Base-by-base conservation (phyloP, 208 protist species). In the Leishmania martiniquensis region DNA sequence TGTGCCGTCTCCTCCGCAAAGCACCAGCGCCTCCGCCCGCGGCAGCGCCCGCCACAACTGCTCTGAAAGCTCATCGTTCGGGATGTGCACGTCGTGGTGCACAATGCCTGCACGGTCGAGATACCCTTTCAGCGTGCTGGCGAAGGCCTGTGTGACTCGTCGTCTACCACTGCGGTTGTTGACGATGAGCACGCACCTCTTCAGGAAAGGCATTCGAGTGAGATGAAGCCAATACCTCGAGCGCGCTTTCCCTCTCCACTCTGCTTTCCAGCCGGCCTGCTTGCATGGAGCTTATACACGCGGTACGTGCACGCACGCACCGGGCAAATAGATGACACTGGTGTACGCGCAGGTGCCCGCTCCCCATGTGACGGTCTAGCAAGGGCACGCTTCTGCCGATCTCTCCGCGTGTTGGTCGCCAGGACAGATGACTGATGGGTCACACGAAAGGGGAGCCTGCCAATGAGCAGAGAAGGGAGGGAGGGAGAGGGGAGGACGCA, bases 1-100 rank as follows among this genome's bases (percentile, higher is more conserved):
- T 9, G 93, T 97, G 37, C 93, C 93, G 72, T 97, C 93, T 15
- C 93, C 93, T 45, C 93, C 93, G 68, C 84, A 89, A 4, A 95
- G 81, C 32, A 95, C 67, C 0, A 95, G 72, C 5, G 81, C 83
- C 76, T 95, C 89, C 2, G 77, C 71, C 29, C 42, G 54, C 7
- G 63, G 78, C 37, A 87, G 52, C 6, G 75, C 42, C 17, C 62
- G 72, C 15, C 55, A 54, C 6, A 87, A 22, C 63, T 59, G 49
- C 3, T 82, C 72, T 0, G 60, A 55, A 9, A 93, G 67, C 55
- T 76, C 80, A 45, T 89, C 60, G 22, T 85, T 66, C 20, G 85
- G 86, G 68, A 87, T 84, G 45, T 85, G 78, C 22, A 93, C 76
- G 69, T 94, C 88, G 37, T 86, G 87, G 67, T 96, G 92, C 60